Evolutionary conservation across 495 filamentous ascomycete genomes (phyloP), one percentile per base, ranked within the genome.

Genomic region (Annulohypoxylon stygium): DNA sequence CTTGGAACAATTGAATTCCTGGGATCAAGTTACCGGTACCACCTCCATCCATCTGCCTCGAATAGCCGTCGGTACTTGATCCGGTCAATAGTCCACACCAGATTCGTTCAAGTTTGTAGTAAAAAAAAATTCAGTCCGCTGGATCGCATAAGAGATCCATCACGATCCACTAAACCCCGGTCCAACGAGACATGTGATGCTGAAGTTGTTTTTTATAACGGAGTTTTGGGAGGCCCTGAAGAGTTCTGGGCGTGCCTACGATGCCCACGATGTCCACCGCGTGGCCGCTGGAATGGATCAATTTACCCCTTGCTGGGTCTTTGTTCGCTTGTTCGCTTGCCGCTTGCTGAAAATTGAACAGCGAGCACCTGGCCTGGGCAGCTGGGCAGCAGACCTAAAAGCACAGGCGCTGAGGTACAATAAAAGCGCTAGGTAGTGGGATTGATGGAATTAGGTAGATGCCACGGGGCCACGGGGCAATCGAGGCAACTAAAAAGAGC

Each of bases 21-120:
- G 4, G 20, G 25, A 12, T 25, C 20, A 7, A 43, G 12, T 41
- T 43, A 43, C 39, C 39, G 39, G 16, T 43, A 43, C 48, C 48
- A 54, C 25, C 10, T 53, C 7, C 23, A 25, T 53, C 23, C 50
- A 54, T 54, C 34, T 57, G 20, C 70, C 70, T 65, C 61, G 66
- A 74, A 74, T 74, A 74, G 58, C 71, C 67, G 71, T 70, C 67
- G 71, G 71, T 70, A 74, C 61, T 65, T 64, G 71, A 67, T 69
- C 65, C 61, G 57, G 62, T 67, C 66, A 45, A 67, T 59, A 74
- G 18, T 58, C 39, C n/a, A 10, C n/a, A 10, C 71, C 55, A 58
- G 20, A 62, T 54, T 54, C 51, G 67, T 67, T 47, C 62, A 64
- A 55, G 63, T 67, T 67, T 54, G 63, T 55, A 43, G 63, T 55